phyloP scores from a whole-genome alignment of 495 filamentous ascomycete genomes.

The Neurospora sp. region DNA sequence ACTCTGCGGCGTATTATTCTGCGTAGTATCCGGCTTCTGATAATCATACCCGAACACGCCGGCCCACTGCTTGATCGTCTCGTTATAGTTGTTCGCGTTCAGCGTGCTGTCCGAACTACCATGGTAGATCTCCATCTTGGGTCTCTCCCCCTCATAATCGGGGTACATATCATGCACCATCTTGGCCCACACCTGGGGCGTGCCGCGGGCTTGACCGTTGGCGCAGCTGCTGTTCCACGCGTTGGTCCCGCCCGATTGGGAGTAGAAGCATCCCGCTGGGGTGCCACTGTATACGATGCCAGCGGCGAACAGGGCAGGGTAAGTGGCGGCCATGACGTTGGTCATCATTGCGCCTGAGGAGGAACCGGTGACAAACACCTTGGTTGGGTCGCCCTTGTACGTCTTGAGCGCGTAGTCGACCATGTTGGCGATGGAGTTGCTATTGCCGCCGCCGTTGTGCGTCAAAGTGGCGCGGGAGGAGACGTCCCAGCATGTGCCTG shows the following conservation, averaged over 20 bases:
- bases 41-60: slow-evolving; percentile 31
- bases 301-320: slow-evolving; percentile 34
- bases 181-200: slow-evolving; percentile 31
- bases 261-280: slow-evolving; percentile 30
- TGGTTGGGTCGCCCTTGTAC: slow-evolving; percentile 38
- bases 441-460: slow-evolving; percentile 48
- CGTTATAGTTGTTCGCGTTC: slow-evolving; percentile 35
- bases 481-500: slow-evolving; percentile 44
- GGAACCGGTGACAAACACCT: slow-evolving; percentile 41
- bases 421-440: slow-evolving; percentile 50
- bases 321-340: slow-evolving; percentile 27
- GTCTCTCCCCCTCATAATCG: slow-evolving; percentile 32
- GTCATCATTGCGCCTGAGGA: slow-evolving; percentile 47
- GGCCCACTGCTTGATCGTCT: slow-evolving; percentile 43
- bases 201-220: slow-evolving; percentile 23
- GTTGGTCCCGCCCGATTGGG: slow-evolving; percentile 15
- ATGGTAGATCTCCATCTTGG: slow-evolving; percentile 44
- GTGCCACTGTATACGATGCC: slow-evolving; percentile 25
- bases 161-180: slow-evolving; percentile 34
- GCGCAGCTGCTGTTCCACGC: slow-evolving; percentile 30
- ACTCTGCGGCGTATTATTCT: slow-evolving; percentile 9
- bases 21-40: slow-evolving; percentile 6
- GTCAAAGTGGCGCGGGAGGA: slow-evolving; percentile 33
- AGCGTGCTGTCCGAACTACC: slow-evolving; percentile 34
- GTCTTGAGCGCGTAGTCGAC: slow-evolving; percentile 41